Percentiles rank a stretch among this genome's conserved stretches.
These are phyloP conservation scores for Suillus variegatus DNA, from an alignment of 768 basidiomycete species.

Conservation along the genomic window DNA sequence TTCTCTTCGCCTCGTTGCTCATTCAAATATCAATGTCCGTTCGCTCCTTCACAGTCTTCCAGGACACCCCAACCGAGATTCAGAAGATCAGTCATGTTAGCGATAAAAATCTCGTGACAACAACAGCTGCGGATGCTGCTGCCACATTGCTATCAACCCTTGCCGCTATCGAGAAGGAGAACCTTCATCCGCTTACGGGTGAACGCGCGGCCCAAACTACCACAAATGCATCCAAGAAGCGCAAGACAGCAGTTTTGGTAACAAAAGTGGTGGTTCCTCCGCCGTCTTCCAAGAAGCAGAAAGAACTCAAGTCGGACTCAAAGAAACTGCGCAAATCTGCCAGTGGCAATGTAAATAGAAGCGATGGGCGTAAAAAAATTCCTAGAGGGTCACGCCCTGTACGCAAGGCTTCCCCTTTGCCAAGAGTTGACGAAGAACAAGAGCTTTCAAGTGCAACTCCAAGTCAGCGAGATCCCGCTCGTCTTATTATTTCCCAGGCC, in stretches of 20 bases:
- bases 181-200: constrained; percentile 74
- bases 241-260: constrained; percentile 60
- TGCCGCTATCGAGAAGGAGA: constrained; percentile 69
- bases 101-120: constrained; percentile 24
- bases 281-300: constrained; percentile 42
- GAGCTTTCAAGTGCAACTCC: constrained; percentile 20
- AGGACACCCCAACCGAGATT: constrained; percentile 48
- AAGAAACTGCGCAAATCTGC: constrained; percentile 61
- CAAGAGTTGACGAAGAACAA: constrained; percentile 58
- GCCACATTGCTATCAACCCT: constrained; percentile 38
- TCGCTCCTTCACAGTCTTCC: constrained; percentile 65
- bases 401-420: constrained; percentile 58
- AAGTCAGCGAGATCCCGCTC: constrained; percentile 28
- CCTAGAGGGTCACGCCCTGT: constrained; percentile 34
- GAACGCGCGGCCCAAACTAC: constrained; percentile 47
- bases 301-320: constrained; percentile 44
- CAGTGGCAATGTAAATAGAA: constrained; percentile 21
- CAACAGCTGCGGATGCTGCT: constrained; percentile 23
- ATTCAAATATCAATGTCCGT: constrained; percentile 45
- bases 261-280: constrained; percentile 44
- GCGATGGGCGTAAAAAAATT: constrained; percentile 43
- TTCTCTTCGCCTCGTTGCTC: constrained; percentile 13
- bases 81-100: constrained; percentile 31
- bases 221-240: constrained; percentile 52
- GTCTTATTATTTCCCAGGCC: constrained; percentile 44